Evolutionary conservation across 768 basidiomycete genomes (phyloP), one percentile per base, ranked within the genome.

Genomic region (Fistulinella prunicolor): DNA sequence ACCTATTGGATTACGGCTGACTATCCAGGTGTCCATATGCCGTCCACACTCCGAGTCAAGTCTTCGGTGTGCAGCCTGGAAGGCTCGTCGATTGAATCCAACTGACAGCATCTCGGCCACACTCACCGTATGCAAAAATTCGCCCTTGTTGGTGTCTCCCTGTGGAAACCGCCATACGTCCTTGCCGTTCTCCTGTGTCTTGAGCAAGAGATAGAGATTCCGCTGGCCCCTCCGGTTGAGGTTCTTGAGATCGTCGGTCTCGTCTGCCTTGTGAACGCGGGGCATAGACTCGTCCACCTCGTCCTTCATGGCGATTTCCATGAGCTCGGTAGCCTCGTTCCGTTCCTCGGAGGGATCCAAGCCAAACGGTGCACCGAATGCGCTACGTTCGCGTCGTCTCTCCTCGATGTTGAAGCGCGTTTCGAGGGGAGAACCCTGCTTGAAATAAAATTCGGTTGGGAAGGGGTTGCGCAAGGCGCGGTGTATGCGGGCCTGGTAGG

Each of bases 1-100:
- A n/a, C 92, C 93, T 55, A 95, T 81, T 3, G 95, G 95, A 47
- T 86, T 88, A 44, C 85, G 81, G 43, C 90, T 82, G n/a, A 95
- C 91, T 52, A 94, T 73, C 94, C 95, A 98, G 12, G 83, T 83
- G 60, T 98, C 94, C 86, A 98, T 91, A 43, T 82, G 71, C 36
- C 76, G 71, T 9, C 94, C 94, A 53, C 87, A 89, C 61, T 86
- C 79, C 3, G 80, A 77, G 40, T 72, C 69, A 19, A 97, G 74
- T 50, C 85, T 80, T 41, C 85, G 75, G 44, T 82, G 75, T 4
- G 92, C 91, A 32, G 91, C 85, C 86, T 93, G 49, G 1, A 3
- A 56, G 21, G 32, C 30, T 17, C 9, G 36, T 29, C 10, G 35
- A 34, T 29, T 13, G 21, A 37, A 16, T 38, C 6, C 22, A 14